These are phyloP conservation scores for Fimicolochytrium jonesii DNA, from an alignment of 192 early-diverging fungal species.

Conservation along the genomic window DNA sequence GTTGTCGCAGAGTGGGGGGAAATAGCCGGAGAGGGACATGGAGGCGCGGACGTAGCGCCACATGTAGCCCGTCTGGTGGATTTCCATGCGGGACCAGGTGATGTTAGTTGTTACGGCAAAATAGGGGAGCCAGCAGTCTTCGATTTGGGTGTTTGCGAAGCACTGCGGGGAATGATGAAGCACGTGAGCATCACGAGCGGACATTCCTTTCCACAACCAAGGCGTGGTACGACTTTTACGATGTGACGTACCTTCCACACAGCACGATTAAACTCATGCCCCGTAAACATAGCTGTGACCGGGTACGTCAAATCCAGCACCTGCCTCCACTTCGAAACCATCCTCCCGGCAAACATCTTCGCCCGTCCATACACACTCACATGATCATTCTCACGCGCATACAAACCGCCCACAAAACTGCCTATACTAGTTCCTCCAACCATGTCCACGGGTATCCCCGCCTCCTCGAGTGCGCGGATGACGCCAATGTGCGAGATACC, in stretches of 20 bases:
- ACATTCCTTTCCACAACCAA: too few relatives aligned
- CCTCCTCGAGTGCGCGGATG: constrained; percentile 92
- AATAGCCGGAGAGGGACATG: constrained; percentile 93
- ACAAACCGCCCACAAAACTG: constrained; percentile 90
- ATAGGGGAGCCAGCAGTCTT: constrained; percentile 97
- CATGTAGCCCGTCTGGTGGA: constrained; percentile 86
- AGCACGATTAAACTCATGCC: constrained; percentile 77
- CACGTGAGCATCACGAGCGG: too few relatives aligned
- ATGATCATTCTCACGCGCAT: constrained; percentile 82
- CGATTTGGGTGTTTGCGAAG: constrained; percentile 87
- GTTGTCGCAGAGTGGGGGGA: constrained; percentile 95
- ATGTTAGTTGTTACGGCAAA: constrained; percentile 96
- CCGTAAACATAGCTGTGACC: constrained; percentile 83
- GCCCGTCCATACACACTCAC: constrained; percentile 83
- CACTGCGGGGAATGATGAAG: too few relatives aligned
- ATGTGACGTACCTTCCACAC: constrained; percentile 87
- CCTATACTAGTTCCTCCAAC: constrained; percentile 98
- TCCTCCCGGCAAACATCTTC: constrained; percentile 74
- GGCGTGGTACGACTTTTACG: too few relatives aligned
- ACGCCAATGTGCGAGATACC: constrained; percentile 91
- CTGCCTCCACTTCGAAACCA: constrained; percentile 83
- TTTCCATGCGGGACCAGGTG: constrained; percentile 89
- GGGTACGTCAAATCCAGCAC: constrained; percentile 95
- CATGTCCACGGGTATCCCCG: constrained; percentile 96
- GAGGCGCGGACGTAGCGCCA: constrained; percentile 98